Conservation (phyloP, 352 stramenopile genomes). For the Lagenidium giganteum region DNA sequence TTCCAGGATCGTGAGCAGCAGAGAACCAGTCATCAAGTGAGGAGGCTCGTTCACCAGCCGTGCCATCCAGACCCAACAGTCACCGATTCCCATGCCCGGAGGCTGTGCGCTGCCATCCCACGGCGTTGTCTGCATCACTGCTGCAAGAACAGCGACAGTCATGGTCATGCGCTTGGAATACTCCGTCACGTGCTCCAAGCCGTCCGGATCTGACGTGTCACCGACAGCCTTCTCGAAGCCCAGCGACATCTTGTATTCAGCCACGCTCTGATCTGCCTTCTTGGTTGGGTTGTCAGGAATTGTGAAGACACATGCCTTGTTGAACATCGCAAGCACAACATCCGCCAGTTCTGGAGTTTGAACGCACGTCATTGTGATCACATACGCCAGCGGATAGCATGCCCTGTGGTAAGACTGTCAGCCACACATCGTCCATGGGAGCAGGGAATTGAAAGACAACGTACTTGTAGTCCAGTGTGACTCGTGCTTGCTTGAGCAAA, state of each 20-base stretch:
- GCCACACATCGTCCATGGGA: not conserved
- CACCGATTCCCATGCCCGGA: slow-evolving; percentile 42
- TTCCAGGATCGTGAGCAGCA: slow-evolving; percentile 76
- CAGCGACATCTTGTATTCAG: slow-evolving; percentile 61
- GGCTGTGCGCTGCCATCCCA: slow-evolving; percentile 53
- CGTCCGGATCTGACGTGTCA: slow-evolving; percentile 47
- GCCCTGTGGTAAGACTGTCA: slow-evolving; percentile 20
- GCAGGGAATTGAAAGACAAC: slow-evolving; percentile 7
- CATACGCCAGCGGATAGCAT: slow-evolving; percentile 65
- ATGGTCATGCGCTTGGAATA: slow-evolving; percentile 81
- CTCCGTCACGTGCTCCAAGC: slow-evolving; percentile 69
- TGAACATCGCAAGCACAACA: slow-evolving; percentile 64
- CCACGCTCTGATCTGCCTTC: slow-evolving; percentile 36
- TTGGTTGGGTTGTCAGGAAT: slow-evolving; percentile 61
- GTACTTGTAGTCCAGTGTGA: slow-evolving; percentile 77
- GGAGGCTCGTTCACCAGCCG: slow-evolving; percentile 63
- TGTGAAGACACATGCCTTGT: slow-evolving; percentile 71
- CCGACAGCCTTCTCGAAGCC: slow-evolving; percentile 63
- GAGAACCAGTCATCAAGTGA: slow-evolving; percentile 60
- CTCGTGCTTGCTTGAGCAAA: slow-evolving; percentile 58
- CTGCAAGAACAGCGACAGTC: slow-evolving; percentile 59
- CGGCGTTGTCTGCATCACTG: slow-evolving; percentile 62
- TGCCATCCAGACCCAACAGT: slow-evolving; percentile 73
- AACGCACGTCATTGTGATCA: slow-evolving; percentile 77
- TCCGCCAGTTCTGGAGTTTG: slow-evolving; percentile 66